Evolutionary conservation across 305 asterid species (phyloP).

Genomic region (Solanum hybrid): DNA sequence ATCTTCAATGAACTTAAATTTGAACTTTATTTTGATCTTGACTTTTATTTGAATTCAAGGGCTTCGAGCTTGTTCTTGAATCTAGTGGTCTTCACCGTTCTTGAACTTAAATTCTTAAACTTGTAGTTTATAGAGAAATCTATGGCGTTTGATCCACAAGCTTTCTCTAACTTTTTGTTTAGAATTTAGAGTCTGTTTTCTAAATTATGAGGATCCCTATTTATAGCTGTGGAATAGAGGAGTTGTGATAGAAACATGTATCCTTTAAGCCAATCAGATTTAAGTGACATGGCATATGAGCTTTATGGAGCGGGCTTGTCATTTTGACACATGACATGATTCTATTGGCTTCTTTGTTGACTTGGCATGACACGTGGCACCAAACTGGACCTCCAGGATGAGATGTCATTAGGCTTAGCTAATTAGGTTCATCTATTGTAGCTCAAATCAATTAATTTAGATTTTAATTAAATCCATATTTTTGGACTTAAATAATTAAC

Average conservation of each 20-base stretch:
- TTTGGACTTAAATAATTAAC: neutral
- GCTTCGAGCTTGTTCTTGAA: neutral
- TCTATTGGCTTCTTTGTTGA: neutral
- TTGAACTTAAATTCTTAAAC: neutral
- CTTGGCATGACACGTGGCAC: neutral
- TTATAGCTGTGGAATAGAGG: neutral
- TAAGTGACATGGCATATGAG: neutral
- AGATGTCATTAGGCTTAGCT: neutral
- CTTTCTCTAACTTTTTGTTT: neutral
- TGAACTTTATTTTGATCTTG: neutral
- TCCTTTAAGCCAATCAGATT: neutral
- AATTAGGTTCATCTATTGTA: neutral
- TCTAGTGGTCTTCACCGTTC: neutral
- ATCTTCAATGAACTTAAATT: neutral
- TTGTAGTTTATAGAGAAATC: neutral
- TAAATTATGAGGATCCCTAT: neutral
- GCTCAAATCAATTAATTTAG: neutral
- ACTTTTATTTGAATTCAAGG: neutral
- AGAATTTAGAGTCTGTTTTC: neutral
- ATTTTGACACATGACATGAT: neutral
- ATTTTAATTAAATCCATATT: neutral
- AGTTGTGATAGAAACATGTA: neutral
- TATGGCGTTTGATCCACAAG: neutral
- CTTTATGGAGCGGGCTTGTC: neutral
- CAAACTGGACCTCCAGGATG: neutral